These are phyloP conservation scores for Serendipita sp. DNA, from an alignment of 768 basidiomycete species.

Conservation along the genomic window DNA sequence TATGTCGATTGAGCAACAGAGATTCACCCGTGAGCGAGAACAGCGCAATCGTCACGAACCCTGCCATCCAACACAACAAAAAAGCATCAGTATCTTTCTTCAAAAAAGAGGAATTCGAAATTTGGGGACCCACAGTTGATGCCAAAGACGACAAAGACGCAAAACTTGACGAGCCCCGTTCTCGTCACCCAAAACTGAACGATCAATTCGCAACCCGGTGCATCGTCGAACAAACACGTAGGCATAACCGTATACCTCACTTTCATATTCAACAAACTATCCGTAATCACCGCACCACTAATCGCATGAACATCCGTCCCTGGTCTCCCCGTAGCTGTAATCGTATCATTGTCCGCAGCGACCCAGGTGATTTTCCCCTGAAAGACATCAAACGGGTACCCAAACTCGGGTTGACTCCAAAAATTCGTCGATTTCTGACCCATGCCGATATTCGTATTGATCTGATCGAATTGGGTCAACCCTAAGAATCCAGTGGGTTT, in stretches of 20 bases:
- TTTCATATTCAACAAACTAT: not conserved
- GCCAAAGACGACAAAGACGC: not conserved
- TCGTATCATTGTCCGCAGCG: not conserved
- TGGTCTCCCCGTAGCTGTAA: not conserved
- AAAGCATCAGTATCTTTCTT: no score
- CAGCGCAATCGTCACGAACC: no score
- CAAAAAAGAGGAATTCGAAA: no score
- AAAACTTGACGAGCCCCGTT: slow-evolving; percentile 5
- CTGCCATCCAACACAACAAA: no score
- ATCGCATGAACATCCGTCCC: not conserved
- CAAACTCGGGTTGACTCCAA: not conserved
- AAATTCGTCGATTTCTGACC: not conserved
- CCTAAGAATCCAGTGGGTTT: not conserved
- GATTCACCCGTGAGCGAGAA: no score
- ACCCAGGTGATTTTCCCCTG: not conserved
- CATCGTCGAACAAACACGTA: not conserved
- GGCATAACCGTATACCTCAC: not conserved
- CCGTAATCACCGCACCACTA: not conserved
- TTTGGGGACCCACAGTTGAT: slow-evolving; percentile 1
- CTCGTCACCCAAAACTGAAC: not conserved
- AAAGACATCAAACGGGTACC: slow-evolving; percentile 1
- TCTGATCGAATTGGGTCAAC: not conserved
- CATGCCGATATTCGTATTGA: not conserved
- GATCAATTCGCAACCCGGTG: not conserved
- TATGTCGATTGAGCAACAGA: no score